Base-by-base conservation (phyloP, 108 stramenopile genomes). In the Schizochytrium sp. region DNA sequence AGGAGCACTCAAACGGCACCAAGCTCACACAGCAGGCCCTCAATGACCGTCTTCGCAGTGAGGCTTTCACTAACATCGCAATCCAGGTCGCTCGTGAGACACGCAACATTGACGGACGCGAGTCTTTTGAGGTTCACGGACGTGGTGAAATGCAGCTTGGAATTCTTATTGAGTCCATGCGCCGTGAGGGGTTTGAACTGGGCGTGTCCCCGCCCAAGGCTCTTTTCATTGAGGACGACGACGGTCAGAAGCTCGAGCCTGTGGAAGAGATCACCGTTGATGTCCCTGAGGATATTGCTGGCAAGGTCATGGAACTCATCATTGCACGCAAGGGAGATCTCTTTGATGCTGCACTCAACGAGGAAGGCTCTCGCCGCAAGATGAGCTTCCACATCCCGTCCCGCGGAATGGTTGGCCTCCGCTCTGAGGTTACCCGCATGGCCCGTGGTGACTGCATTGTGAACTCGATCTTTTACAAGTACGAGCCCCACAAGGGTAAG, bases 111-210 rank as follows among this genome's bases (percentile, higher is more conserved):
- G 89, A 89, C n/a, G 87, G 47, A 4, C 49, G 97, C 3, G 99
- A 98, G 88, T 93, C 95, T 44, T 98, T 97, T 89, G 96, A 97
- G 90, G 98, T 99, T 13, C 96, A 95, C 15, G 99, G 99, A 56
- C 95, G 99, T 60, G 99, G 99, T 44, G 98, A 99, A 90, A 93
- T 99, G 57, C 99, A 99, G 93, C 93, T 99, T 87, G 98, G 98
- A 42, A 98, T 99, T 38, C 94, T 99, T 56, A 96, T 99, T 72
- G 99, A 99, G 93, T 98, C 93, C 60, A 98, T 99, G 98, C 94
- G 99, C 53, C 96, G 99, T 83, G 99, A 99, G 92, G 99, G 99
- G 89, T 99, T 99, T 89, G 99, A 99, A 93, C 91, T 99, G 46
- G 96, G 97, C 72, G 95, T 99, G 61, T 98, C 98, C 8, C 98